Conservation (phyloP, 495 filamentous ascomycete species). For the Aspergillus haitiensis region DNA sequence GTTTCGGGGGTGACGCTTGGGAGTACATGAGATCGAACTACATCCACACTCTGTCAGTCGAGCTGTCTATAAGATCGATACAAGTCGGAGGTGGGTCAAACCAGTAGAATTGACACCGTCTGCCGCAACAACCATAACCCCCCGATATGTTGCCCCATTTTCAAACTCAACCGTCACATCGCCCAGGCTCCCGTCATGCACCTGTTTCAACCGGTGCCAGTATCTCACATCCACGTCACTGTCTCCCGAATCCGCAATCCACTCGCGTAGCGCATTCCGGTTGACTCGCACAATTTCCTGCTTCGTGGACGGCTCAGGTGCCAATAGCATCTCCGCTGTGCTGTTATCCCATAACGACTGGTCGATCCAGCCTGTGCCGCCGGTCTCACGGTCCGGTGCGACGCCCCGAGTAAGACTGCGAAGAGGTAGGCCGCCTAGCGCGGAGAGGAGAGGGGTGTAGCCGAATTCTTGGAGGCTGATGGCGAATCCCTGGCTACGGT, state of each 20-base stretch:
- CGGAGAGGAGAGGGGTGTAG: neutral
- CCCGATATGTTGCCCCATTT: conserved; percentile 4
- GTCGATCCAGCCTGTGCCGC: conserved; percentile 2
- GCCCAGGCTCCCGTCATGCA: neutral
- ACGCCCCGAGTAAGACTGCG: conserved; percentile 3
- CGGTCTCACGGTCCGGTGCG: conserved; percentile 1
- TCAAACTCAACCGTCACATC: conserved; percentile 3
- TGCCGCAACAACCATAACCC: neutral
- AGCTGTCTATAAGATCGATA: neutral
- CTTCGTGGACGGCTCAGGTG: neutral
- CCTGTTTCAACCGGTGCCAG: neutral
- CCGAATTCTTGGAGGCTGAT: conserved; percentile 2
- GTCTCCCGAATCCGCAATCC: neutral
- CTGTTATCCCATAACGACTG: neutral
- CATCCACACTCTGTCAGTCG: neutral
- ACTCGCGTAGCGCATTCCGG: conserved; percentile 3
- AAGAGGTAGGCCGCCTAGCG: conserved; percentile 1
- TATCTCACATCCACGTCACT: neutral
- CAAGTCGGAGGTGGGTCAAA: neutral
- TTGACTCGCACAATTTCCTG: conserved; percentile 2
- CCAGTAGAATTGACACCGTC: conserved; percentile 1
- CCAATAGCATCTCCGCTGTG: neutral
- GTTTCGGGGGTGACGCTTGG: neutral
- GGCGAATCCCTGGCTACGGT: conserved; percentile 5
- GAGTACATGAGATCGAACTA: neutral